These are phyloP conservation scores for Uncinocarpus reesii DNA, from an alignment of 2,329 filamentous ascomycete species.

Conservation along the genomic window DNA sequence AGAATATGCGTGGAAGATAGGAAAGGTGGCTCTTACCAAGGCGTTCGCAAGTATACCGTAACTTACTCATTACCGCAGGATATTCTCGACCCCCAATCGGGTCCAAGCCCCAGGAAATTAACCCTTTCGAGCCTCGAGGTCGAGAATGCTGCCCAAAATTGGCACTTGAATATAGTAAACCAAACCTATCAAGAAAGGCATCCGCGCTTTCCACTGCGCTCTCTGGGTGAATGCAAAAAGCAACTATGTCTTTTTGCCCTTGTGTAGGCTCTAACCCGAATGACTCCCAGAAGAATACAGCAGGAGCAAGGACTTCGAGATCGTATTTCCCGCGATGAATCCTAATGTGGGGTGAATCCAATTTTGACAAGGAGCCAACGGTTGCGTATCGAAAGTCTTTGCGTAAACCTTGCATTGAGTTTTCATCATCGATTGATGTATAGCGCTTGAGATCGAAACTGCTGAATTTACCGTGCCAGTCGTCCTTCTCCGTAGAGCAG, in stretches of 20 bases:
- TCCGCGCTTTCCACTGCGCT: slow-evolving; percentile 39
- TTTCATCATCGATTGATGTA: slow-evolving; percentile 21
- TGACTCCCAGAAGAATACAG: slow-evolving; percentile 52
- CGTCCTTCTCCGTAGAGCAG: background rate
- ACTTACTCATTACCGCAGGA: slow-evolving; percentile 27
- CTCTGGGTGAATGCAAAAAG: slow-evolving; percentile 48
- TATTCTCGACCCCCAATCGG: slow-evolving; percentile 24
- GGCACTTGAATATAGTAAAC: slow-evolving; percentile 47
- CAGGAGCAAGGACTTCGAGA: slow-evolving; percentile 47
- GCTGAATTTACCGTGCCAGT: slow-evolving; percentile 2
- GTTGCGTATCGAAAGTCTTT: slow-evolving; percentile 20
- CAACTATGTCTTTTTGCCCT: slow-evolving; percentile 47
- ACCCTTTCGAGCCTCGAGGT: slow-evolving; percentile 34
- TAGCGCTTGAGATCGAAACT: slow-evolving; percentile 31
- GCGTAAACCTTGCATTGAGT: slow-evolving; percentile 20
- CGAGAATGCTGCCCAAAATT: slow-evolving; percentile 45
- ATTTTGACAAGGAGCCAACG: slow-evolving; percentile 30
- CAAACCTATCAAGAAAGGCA: slow-evolving; percentile 44
- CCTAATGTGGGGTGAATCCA: slow-evolving; percentile 45
- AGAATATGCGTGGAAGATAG: slow-evolving; percentile 11
- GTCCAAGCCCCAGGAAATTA: slow-evolving; percentile 30
- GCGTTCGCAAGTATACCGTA: slow-evolving; percentile 28
- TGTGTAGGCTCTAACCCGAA: slow-evolving; percentile 48
- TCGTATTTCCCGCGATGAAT: slow-evolving; percentile 44
- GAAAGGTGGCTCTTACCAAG: slow-evolving; percentile 25